Base-by-base conservation (phyloP, 495 filamentous ascomycete genomes). In the Daldinia concentrica region DNA sequence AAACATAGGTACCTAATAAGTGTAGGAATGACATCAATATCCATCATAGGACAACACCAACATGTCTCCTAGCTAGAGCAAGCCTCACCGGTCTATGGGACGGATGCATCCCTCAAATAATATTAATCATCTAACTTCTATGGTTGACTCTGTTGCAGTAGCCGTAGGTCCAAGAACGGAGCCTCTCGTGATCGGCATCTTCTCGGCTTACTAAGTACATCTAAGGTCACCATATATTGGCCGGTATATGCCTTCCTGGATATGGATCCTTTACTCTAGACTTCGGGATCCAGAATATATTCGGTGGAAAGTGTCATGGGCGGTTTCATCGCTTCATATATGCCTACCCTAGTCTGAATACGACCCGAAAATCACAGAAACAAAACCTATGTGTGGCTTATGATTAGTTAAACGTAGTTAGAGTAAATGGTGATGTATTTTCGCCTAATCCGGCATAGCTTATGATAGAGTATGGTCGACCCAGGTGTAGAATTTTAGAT, bases 161-260 rank as follows among this genome's bases (percentile, higher is more conserved):
- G 24, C 30, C 26, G 11, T 55, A 50, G n/a, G 26, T 32, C 24
- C 26, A 54, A 22, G 8, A 48, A 41, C 14, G 60, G 58, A 51
- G 57, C 19, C 56, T 58, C 56, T 48, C 15, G 7, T 64, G 36
- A 36, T 41, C 36, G 36, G 6, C 30, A 24, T 51, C 27, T 39
- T 52, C 50, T 3, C 26, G 51, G 50, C 61, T 69, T 68, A 73
- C 61, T 73, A 73, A 64, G 65, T 64, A 58, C 64, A 69, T 48
- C 8, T 48, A 41, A 62, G 17, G 15, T 19, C 27, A 39, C 56
- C 19, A 50, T 66, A 65, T 59, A 66, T 65, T 55, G 61, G 30
- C 34, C 62, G 70, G 62, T 73, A 56, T 66, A 66, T 69, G 62
- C 66, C 26, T 15, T 66, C 14, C 0, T 56, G 8, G 17, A 3